phyloP scores from a whole-genome alignment of 2,329 filamentous ascomycete species.

The Hymenoscyphus repandus region DNA sequence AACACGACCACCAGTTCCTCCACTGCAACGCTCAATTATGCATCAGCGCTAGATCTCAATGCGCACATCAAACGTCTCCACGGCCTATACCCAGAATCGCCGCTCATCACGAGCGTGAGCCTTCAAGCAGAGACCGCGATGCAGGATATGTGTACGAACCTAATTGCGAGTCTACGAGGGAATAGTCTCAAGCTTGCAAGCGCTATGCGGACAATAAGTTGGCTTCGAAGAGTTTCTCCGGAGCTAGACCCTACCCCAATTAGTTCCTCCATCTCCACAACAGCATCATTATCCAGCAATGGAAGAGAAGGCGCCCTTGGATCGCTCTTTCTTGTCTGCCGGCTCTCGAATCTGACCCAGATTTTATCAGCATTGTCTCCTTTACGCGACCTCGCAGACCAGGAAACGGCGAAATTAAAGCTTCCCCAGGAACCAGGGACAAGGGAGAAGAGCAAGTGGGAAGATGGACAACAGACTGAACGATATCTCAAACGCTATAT shows the following conservation, averaged over 20 bases:
- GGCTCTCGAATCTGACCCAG: constrained; percentile 70
- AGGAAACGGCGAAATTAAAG: constrained; percentile 53
- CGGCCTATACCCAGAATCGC: constrained; percentile 73
- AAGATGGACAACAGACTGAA: constrained; percentile 84
- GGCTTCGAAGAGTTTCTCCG: constrained; percentile 80
- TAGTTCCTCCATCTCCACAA: constrained; percentile 13
- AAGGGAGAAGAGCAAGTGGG: constrained; percentile 41
- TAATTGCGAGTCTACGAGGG: constrained; percentile 71
- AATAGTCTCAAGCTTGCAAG: constrained; percentile 82
- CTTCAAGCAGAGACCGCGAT: constrained; percentile 80
- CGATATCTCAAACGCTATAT: constrained; percentile 92
- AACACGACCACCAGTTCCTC: constrained; percentile 30
- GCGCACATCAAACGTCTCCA: constrained; percentile 88
- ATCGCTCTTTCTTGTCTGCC: constrained; percentile 80
- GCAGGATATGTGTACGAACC: constrained; percentile 78
- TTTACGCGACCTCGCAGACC: constrained; percentile 81
- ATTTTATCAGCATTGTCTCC: constrained; percentile 83
- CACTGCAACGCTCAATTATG: constrained; percentile 64
- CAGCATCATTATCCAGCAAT: constrained; percentile 18
- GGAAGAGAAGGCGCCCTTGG: constrained; percentile 64
- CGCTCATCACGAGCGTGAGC: constrained; percentile 67
- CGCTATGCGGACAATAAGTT: constrained; percentile 85
- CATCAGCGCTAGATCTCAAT: constrained; percentile 83
- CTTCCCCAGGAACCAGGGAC: not conserved
- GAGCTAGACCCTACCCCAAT: constrained; percentile 55